These are phyloP conservation scores for Filobasidium wieringae DNA, from an alignment of 768 basidiomycete species.

Conservation along the genomic window DNA sequence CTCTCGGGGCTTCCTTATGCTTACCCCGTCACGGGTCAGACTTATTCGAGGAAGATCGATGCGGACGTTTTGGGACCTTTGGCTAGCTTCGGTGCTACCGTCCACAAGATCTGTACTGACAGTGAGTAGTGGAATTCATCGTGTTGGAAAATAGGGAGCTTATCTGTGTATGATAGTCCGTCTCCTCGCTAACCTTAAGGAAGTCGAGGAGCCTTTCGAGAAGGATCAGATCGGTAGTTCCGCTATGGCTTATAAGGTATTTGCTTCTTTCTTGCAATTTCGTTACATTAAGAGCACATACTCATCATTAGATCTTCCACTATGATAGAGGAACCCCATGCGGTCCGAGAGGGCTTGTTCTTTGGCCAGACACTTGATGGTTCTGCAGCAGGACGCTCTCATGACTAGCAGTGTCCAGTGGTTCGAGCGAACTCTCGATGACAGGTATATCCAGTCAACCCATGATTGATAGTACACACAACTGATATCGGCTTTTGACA, in stretches of 20 bases:
- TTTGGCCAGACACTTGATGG: slow-evolving; percentile 89
- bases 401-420: slow-evolving; percentile 93
- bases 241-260: slow-evolving; percentile 88
- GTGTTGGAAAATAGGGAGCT: not conserved
- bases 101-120: slow-evolving; percentile 96
- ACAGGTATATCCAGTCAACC: slow-evolving; percentile 61
- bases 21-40: slow-evolving; percentile 96
- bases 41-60: slow-evolving; percentile 96
- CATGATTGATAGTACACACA: too few relatives aligned
- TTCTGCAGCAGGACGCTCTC: slow-evolving; percentile 85
- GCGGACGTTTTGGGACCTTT: slow-evolving; percentile 81
- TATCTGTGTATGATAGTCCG: slow-evolving; percentile 44
- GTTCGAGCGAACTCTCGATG: slow-evolving; percentile 96
- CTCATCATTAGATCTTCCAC: not conserved
- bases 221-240: slow-evolving; percentile 95
- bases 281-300: not conserved
- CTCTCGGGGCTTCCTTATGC: slow-evolving; percentile 86
- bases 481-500: slow-evolving; percentile 32
- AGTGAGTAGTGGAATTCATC: slow-evolving; percentile 34
- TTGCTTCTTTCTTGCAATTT: not conserved
- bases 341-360: slow-evolving; percentile 95
- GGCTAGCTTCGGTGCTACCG: slow-evolving; percentile 78
- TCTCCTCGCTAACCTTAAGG: slow-evolving; percentile 89
- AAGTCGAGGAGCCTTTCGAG: slow-evolving; percentile 98
- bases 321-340: slow-evolving; percentile 77